Evolutionary conservation across 805 yeast genomes (phyloP), one percentile per base, ranked within the genome.

Genomic region (Tetrapisispora arboricola): DNA sequence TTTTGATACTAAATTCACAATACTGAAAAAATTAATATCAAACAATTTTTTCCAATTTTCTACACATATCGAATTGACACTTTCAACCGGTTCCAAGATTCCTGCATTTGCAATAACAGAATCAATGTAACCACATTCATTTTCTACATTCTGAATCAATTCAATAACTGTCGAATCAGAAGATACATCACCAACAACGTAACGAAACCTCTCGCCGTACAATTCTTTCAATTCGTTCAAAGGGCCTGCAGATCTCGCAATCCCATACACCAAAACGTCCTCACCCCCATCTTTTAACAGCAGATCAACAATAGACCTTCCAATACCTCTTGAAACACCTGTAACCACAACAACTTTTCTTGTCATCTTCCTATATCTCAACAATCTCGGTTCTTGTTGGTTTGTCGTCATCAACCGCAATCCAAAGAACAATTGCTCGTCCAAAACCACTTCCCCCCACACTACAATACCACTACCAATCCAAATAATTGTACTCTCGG

Each of bases 81-180:
- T 49, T 24, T 71, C 66, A 5, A 90, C 94, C 0, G 96, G 95
- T 18, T 76, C 87, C 45, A 92, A 65, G 0, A 80, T 76, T 6
- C 95, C 95, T 1, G 95, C 95, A 59, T 85, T 84, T 27, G 84
- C 80, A 32, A 85, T 68, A 15, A 84, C 53, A 0, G 84, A 71
- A 54, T 83, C 76, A 30, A 86, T 61, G 16, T 60, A 60, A 1
- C 86, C 85, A 54, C 72, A 78, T 38, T 63, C 65, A 5, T 53
- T 48, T 6, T 74, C 51, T 1, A 84, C 75, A 15, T 58, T 38
- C 0, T 61, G 55, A 11, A 83, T 63, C 1, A 78, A 67, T 5
- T 54, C 45, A 2, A 55, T 45, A 13, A 49, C 32, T 1, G 32
- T 39, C 1, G 47, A 44, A 2, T 61, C 58, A 13, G 73, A 68